These are phyloP conservation scores for Colletotrichum noveboracense DNA, from an alignment of 2,329 filamentous ascomycete genomes.

Conservation along the genomic window DNA sequence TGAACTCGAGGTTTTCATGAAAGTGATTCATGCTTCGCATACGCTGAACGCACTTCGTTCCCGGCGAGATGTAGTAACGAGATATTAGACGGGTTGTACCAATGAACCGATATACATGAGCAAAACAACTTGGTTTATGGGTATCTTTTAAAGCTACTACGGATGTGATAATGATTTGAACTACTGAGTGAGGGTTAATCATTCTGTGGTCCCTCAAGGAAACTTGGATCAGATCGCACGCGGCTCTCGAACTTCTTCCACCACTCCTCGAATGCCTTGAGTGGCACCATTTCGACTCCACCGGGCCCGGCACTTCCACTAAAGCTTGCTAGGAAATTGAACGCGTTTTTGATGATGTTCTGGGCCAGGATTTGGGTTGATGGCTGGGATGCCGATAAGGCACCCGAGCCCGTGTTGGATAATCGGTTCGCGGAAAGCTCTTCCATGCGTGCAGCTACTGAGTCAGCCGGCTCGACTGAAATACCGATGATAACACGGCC, in stretches of 20 bases:
- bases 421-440: constrained; percentile 54
- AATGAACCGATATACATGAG: background rate
- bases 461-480: constrained; percentile 76
- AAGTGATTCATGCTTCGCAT: background rate
- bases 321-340: constrained; percentile 94
- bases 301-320: constrained; percentile 65
- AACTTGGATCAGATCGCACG: constrained; percentile 84
- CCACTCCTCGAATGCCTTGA: constrained; percentile 96
- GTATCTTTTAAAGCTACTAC: background rate
- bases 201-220: constrained; percentile 70
- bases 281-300: constrained; percentile 85
- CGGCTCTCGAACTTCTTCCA: constrained; percentile 95
- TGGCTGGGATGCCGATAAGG: constrained; percentile 40
- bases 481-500: constrained; percentile 78
- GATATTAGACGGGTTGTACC: background rate
- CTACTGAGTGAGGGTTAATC: constrained; percentile 19
- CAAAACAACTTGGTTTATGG: background rate
- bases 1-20: background rate
- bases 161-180: background rate
- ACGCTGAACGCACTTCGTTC: background rate
- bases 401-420: constrained; percentile 24
- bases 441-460: constrained; percentile 74
- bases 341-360: constrained; percentile 94
- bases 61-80: background rate
- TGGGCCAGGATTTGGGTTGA: constrained; percentile 85